These are phyloP conservation scores for Clausena lansium DNA, from an alignment of 345 rosid species.

Conservation along the genomic window DNA sequence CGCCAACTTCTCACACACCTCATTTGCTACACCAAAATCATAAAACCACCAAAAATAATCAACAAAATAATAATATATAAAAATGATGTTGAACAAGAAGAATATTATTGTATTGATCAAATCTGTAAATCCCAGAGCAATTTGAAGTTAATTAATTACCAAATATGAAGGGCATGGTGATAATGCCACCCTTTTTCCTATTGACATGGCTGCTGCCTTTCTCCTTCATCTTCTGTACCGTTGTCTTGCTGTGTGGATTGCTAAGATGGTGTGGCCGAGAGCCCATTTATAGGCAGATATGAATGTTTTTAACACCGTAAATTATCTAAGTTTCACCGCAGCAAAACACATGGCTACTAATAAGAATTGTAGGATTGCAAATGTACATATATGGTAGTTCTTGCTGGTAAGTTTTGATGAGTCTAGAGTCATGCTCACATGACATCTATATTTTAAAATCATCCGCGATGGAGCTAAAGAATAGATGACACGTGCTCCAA, in stretches of 20 bases:
- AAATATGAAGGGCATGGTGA: constrained; percentile 81
- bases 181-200: constrained; percentile 50
- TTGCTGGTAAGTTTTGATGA: no score
- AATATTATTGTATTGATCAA: no score
- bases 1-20: constrained; percentile 84
- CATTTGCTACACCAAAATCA: constrained; percentile 55
- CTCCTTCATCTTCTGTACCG: constrained; percentile 31
- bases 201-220: constrained; percentile 33
- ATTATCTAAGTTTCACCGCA: not conserved
- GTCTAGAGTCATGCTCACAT: no score
- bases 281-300: constrained; percentile 16
- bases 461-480: no score
- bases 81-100: not conserved
- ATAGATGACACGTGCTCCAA: no score
- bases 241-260: not conserved
- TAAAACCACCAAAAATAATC: not conserved
- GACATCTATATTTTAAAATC: no score
- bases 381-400: no score
- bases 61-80: not conserved
- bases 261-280: not conserved
- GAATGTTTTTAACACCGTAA: constrained; percentile 10
- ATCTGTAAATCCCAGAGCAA: not conserved
- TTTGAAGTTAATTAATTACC: constrained; percentile 25
- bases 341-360: not conserved
- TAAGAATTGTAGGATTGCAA: not conserved